Base-by-base conservation (phyloP, 2,329 filamentous ascomycete species). In the Exophiala lecanii-corni region DNA sequence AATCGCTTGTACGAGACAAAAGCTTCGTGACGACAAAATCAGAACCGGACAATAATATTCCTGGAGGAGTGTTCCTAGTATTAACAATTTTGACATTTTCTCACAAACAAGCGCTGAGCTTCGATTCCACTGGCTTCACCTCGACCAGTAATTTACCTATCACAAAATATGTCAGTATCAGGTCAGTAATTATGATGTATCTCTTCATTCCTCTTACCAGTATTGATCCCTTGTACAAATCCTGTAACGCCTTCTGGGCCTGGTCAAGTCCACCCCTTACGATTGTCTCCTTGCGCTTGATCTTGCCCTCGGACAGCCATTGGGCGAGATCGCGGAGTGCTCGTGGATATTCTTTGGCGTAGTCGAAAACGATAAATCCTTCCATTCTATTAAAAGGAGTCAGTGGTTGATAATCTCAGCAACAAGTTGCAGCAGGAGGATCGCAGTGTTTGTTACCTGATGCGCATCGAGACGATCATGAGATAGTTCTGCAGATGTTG, bases 361-460 rank as follows among this genome's bases (percentile, higher is more conserved):
- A 86, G 60, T 89, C 85, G 42, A 85, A 76, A 36, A 87, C 75
- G 49, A 89, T 82, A 64, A 89, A 89, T 1, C 82, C 82, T 65
- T 83, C 73, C 71, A 86, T 78, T 40, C 67, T 73, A 57, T 62
- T 55, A 9, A 57, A 58, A 62, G 15, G 12, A 7, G 23, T 26
- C 12, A 26, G 6, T 26, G 23, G 35, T 62, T 58, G 15, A 61
- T 62, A 23, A 30, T 13, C 12, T 34, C 19, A 18, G 15, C 5
- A 5, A 26, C 23, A 26, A 26, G 12, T 12, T 26, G 12, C 23
- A 26, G 23, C 6, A 26, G 12, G 6, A 12, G 23, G 20, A 34
- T 26, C 28, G 57, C 61, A 7, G 7, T 26, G 23, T 6, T 6
- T 26, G 12, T 61, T 56, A 70, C 62, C 64, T 58, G 31, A 80